phyloP scores from a whole-genome alignment of 1,284 basidiomycete genomes.

The Ustilago cynodontis region DNA sequence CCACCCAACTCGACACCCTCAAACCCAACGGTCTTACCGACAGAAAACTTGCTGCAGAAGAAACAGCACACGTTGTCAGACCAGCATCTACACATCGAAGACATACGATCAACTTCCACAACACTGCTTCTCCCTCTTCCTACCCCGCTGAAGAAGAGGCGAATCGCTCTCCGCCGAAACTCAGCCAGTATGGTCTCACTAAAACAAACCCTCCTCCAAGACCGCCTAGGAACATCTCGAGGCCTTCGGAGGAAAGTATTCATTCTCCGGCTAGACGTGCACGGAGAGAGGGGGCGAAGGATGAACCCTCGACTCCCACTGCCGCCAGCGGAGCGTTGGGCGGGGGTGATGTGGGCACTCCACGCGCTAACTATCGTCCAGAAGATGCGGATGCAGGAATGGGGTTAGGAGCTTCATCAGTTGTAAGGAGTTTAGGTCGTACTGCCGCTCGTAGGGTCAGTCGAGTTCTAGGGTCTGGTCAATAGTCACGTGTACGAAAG shows the following conservation, averaged over 20 bases:
- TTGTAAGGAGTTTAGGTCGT: conserved; percentile 31
- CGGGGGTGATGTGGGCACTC: conserved; percentile 20
- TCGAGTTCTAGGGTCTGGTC: conserved; percentile 25
- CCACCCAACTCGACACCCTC: conserved; percentile 30
- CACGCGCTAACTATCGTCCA: conserved; percentile 2
- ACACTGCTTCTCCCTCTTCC: not conserved
- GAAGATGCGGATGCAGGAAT: not conserved
- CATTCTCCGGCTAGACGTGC: conserved; percentile 8
- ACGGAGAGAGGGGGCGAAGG: not conserved
- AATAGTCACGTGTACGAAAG: not conserved
- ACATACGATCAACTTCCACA: conserved; percentile 23
- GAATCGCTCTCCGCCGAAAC: conserved; percentile 17
- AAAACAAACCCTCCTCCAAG: conserved; percentile 35
- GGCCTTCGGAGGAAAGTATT: conserved; percentile 34
- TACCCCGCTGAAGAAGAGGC: not conserved
- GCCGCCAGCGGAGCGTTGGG: not conserved
- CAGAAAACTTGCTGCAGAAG: not conserved
- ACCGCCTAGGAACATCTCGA: conserved; percentile 29
- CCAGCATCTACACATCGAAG: not conserved
- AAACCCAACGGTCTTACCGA: not conserved
- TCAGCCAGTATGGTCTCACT: conserved; percentile 28
- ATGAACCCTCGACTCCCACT: conserved; percentile 25
- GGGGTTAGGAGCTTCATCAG: not conserved
- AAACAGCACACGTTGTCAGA: not conserved
- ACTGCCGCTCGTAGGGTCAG: conserved; percentile 35